A percentile compares a stretch with the other conserved stretches of the same genome.
Conservation (phyloP, 2,329 filamentous ascomycete species). For the Orbilia blumenaviensis region DNA sequence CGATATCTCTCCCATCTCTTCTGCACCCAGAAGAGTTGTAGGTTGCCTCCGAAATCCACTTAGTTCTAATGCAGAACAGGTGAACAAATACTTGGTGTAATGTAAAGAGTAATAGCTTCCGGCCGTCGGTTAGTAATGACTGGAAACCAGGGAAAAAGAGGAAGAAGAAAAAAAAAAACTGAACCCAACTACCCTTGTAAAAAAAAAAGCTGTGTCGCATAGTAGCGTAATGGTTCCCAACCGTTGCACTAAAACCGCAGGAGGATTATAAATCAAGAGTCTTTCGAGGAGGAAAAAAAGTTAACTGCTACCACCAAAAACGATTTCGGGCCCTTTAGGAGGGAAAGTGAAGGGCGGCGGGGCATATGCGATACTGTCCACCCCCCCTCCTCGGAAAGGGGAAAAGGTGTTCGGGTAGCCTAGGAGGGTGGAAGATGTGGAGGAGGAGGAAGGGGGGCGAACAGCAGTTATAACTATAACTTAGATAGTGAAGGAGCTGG, state of each 20-base stretch:
- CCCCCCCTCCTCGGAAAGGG: constrained; percentile 38
- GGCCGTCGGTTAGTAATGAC: constrained; percentile 12
- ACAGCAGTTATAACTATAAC: constrained; percentile 13
- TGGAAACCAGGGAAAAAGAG: constrained; percentile 4
- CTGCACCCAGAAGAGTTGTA: neutral
- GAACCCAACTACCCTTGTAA: constrained; percentile 8
- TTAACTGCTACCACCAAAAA: constrained; percentile 9
- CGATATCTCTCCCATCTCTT: neutral
- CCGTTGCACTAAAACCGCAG: constrained; percentile 49
- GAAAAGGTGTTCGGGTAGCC: constrained; percentile 38
- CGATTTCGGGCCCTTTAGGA: constrained; percentile 18
- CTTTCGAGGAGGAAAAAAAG: neutral
- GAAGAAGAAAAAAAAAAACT: neutral
- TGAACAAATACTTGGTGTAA: no score
- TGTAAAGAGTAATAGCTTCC: constrained; percentile 6
- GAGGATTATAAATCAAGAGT: constrained; percentile 53
- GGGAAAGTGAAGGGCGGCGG: constrained; percentile 37
- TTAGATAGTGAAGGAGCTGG: constrained; percentile 1
- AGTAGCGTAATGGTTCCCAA: constrained; percentile 2
- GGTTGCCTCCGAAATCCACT: neutral
- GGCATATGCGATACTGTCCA: constrained; percentile 20
- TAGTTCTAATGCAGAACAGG: neutral
- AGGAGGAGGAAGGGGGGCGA: neutral
- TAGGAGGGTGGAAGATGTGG: no score
- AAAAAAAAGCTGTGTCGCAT: constrained; percentile 20